Evolutionary conservation across 2,329 filamentous ascomycete genomes (phyloP), one percentile per base, ranked within the genome.

Genomic region (Colletotrichum sp.): DNA sequence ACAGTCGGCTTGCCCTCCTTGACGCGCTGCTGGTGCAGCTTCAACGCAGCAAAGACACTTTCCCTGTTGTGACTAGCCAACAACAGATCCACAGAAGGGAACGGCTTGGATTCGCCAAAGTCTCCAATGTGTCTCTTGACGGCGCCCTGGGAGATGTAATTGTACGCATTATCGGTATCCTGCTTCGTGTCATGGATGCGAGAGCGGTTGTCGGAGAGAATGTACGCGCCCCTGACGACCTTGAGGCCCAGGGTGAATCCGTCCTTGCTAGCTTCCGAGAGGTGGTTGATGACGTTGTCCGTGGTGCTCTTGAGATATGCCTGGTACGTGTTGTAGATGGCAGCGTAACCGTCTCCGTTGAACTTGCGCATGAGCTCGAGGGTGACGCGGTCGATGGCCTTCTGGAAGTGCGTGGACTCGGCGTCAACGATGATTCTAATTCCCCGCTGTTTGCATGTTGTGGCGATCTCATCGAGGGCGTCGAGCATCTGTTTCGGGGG

Each of bases 141-240:
- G 1, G 89, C 84, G 0, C 87, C 86, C 55, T 86, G 84, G 5
- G 88, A 85, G 48, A 90, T 86, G 34, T 80, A 81, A 79, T 92
- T 87, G 83, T 91, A 92, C 57, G 84, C 84, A 6, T 83, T 80
- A 75, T 92, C 89, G 0, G 90, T 92, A 22, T 86, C 87, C 39
- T 89, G 82, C 75, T 90, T 91, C 62, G 85, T 89, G 69, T 89
- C 86, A 79, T 88, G 89, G 75, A 91, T 90, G n/a, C 90, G 80
- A 4, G 84, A 80, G 5, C 88, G 82, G 57, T 86, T 84, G 60
- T 92, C 90, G 0, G 85, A 86, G 32, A 83, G 82, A 48, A 92
- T 85, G 80, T 92, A 92, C 18, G 90, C 90, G 26, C 90, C 89
- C 16, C 90, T 86, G 3, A 92, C 90, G 10, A 92, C 83, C 81